phyloP scores from a whole-genome alignment of 2,329 filamentous ascomycete species.

The Claviceps sp. region DNA sequence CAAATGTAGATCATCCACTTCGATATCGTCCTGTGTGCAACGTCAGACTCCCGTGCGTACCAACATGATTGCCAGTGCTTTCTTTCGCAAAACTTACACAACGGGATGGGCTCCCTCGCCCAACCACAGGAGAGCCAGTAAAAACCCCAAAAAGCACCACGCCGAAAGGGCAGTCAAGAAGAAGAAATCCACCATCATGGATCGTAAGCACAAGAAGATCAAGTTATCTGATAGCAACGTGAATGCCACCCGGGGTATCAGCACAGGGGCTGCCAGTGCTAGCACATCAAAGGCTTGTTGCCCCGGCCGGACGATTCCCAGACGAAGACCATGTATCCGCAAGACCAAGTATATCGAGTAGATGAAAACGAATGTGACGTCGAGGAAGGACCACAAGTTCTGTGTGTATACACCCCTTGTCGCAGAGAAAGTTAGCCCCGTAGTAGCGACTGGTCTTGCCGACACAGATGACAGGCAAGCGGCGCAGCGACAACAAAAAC shows the following conservation, averaged over 20 bases:
- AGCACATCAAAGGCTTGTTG: slow-evolving; percentile 66
- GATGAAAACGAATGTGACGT: slow-evolving; percentile 63
- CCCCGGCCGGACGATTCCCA: slow-evolving; percentile 31
- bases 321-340: slow-evolving; percentile 50
- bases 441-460: not conserved
- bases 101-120: slow-evolving; percentile 48
- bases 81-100: slow-evolving; percentile 26
- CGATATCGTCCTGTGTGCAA: slow-evolving; percentile 46
- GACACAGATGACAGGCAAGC: not conserved
- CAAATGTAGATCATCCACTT: slow-evolving; percentile 94
- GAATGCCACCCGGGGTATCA: slow-evolving; percentile 69
- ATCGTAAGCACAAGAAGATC: slow-evolving; percentile 65
- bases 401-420: slow-evolving; percentile 68
- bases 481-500: not conserved
- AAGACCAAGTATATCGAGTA: slow-evolving; percentile 56
- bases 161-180: slow-evolving; percentile 59
- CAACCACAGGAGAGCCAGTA: slow-evolving; percentile 69
- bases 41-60: not conserved
- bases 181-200: slow-evolving; percentile 81
- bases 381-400: slow-evolving; percentile 79
- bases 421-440: not conserved
- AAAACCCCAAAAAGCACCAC: slow-evolving; percentile 76
- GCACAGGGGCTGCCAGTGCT: slow-evolving; percentile 64
- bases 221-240: slow-evolving; percentile 75
- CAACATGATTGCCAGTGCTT: not conserved